Percentiles rank a stretch among this genome's conserved stretches.
Evolutionary conservation across 352 stramenopile species (phyloP).

Genomic region (Phytophthora kernoviae): DNA sequence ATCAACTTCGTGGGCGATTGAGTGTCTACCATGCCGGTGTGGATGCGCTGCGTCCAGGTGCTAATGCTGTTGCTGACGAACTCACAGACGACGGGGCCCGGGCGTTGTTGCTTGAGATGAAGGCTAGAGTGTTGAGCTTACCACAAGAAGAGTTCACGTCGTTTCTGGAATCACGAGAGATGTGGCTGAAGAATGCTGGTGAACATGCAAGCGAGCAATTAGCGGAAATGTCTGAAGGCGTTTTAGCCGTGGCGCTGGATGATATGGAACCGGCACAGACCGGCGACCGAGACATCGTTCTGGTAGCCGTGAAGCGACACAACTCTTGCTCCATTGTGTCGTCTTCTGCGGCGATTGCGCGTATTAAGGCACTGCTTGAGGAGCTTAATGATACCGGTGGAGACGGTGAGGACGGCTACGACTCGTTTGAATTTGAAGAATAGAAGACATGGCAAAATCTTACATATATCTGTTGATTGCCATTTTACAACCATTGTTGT

Average conservation of each 20-base stretch:
- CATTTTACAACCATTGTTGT: too few species aligned
- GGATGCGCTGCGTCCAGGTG: constrained; percentile 40
- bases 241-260: constrained; percentile 69
- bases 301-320: constrained; percentile 65
- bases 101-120: constrained; percentile 56
- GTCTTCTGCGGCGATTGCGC: constrained; percentile 58
- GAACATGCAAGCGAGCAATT: constrained; percentile 55
- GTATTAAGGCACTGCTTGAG: constrained; percentile 74
- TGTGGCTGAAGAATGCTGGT: constrained; percentile 81
- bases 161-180: constrained; percentile 68
- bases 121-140: constrained; percentile 54
- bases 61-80: constrained; percentile 41
- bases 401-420: constrained; percentile 71
- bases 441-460: constrained; percentile 9
- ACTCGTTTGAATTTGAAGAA: constrained; percentile 79
- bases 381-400: constrained; percentile 63
- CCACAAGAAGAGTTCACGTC: constrained; percentile 69
- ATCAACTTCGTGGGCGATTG: constrained; percentile 45
- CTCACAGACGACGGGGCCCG: constrained; percentile 73
- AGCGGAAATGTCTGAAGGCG: constrained; percentile 59
- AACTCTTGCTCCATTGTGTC: constrained; percentile 81
- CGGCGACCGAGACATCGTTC: constrained; percentile 67
- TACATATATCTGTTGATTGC: background rate
- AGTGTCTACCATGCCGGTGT: constrained; percentile 73
- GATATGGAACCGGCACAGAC: constrained; percentile 85